Evolutionary conservation across 306 rosid species (phyloP).

Genomic region (Malus fusca): DNA sequence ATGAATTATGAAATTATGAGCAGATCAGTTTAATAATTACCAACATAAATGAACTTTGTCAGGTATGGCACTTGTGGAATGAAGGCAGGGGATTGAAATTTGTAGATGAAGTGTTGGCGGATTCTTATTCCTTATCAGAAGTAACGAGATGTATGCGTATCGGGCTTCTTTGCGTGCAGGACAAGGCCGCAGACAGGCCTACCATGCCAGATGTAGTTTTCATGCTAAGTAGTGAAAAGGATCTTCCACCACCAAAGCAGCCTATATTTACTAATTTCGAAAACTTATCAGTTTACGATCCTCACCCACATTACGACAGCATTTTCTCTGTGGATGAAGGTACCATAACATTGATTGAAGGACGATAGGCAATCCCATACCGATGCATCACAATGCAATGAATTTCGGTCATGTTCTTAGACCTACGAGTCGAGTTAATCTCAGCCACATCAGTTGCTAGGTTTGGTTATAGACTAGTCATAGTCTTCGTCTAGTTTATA

Average conservation of each 20-base stretch:
- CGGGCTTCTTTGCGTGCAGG: conserved; percentile 26
- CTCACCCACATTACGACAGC: neutral
- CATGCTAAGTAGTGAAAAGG: conserved; percentile 6
- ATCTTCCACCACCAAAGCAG: conserved; percentile 8
- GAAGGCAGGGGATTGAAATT: neutral
- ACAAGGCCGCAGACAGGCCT: conserved; percentile 19
- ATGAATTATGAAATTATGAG: neutral
- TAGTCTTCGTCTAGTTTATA: too few relatives aligned
- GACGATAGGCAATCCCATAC: neutral
- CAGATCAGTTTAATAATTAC: neutral
- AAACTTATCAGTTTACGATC: neutral
- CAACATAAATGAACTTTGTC: neutral
- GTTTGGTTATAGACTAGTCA: too few relatives aligned
- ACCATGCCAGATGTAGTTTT: conserved; percentile 11
- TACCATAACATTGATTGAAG: neutral
- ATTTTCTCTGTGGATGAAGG: neutral
- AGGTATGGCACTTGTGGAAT: conserved; percentile 16
- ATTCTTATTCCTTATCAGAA: neutral
- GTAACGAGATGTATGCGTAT: conserved; percentile 8
- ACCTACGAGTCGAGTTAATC: neutral
- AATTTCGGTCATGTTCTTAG: neutral
- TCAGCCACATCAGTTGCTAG: too few relatives aligned
- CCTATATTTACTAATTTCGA: conserved; percentile 6
- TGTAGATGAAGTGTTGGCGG: neutral
- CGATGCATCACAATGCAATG: neutral